Conservation (phyloP, 2,329 filamentous ascomycete genomes). For the Ascochyta viciae-villosae region DNA sequence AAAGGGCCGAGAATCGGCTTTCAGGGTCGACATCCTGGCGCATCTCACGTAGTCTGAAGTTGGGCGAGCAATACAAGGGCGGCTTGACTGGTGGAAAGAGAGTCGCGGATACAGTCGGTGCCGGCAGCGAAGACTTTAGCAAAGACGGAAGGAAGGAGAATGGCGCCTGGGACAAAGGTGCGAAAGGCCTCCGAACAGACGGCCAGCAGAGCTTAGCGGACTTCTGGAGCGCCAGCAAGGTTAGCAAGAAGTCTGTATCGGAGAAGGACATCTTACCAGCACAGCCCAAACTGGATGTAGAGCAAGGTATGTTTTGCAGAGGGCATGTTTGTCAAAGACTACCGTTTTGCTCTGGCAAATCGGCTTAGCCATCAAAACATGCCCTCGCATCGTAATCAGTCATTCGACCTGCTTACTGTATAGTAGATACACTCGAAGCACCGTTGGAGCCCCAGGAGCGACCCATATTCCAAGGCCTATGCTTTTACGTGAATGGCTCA, state of each 20-base stretch:
- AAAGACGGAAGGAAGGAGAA: constrained; percentile 60
- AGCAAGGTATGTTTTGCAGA: constrained; percentile 10
- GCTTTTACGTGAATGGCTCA: constrained; percentile 87
- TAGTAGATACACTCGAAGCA: not conserved
- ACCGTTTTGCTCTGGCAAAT: not conserved
- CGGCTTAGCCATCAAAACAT: not conserved
- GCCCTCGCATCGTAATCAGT: not conserved
- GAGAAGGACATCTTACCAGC: constrained; percentile 10
- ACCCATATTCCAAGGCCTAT: constrained; percentile 72
- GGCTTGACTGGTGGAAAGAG: constrained; percentile 64
- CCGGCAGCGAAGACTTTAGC: constrained; percentile 65
- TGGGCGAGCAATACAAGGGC: constrained; percentile 71
- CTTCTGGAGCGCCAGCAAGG: constrained; percentile 34
- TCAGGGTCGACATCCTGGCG: constrained; percentile 74
- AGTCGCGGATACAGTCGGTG: constrained; percentile 70
- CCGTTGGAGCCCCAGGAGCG: constrained; percentile 23
- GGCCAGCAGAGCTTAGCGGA: constrained; percentile 50
- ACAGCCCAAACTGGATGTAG: not conserved
- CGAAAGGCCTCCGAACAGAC: constrained; percentile 56
- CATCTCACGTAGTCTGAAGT: constrained; percentile 70
- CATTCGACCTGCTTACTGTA: not conserved
- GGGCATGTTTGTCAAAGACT: too few species aligned
- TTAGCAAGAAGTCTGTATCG: constrained; percentile 13
- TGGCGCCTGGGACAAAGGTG: constrained; percentile 59
- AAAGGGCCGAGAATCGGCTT: constrained; percentile 72